These are phyloP conservation scores for Ascosphaera apis DNA, from an alignment of 2,329 filamentous ascomycete genomes.

Conservation along the genomic window DNA sequence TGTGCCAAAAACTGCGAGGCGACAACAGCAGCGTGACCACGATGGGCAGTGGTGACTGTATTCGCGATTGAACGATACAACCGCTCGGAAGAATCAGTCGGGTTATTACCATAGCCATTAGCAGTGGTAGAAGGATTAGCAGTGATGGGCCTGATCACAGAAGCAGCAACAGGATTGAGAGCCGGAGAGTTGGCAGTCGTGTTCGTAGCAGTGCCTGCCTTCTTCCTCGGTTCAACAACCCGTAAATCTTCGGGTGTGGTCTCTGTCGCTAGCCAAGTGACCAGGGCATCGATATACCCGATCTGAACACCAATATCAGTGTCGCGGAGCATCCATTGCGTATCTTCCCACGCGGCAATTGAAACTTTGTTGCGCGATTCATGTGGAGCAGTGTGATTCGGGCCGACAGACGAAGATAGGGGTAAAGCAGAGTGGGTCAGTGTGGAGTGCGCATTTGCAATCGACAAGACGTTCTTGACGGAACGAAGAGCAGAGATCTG, in stretches of 20 bases:
- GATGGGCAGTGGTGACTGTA: conserved; percentile 39
- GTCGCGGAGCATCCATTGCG: conserved; percentile 75
- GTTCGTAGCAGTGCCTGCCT: conserved; percentile 8
- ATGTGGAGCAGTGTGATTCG: conserved; percentile 16
- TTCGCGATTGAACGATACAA: conserved; percentile 43
- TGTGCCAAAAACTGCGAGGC: conserved; percentile 53
- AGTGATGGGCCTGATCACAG: neutral
- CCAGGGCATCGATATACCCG: conserved; percentile 62
- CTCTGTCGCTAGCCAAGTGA: conserved; percentile 70
- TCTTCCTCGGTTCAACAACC: conserved; percentile 30
- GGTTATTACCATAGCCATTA: neutral
- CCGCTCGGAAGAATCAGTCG: conserved; percentile 13
- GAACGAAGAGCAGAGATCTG: conserved; percentile 46
- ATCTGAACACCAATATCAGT: conserved; percentile 53
- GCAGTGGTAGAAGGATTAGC: neutral
- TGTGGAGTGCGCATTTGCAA: conserved; percentile 48
- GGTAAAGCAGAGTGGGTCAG: neutral
- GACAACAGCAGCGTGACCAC: conserved; percentile 25
- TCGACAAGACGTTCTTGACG: conserved; percentile 58
- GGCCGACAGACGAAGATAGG: neutral
- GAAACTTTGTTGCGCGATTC: conserved; percentile 54
- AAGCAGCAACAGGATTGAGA: neutral
- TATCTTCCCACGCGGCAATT: conserved; percentile 82
- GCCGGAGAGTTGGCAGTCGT: neutral
- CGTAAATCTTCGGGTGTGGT: conserved; percentile 42